Evolutionary conservation across 306 rosid species (phyloP), one percentile per base, ranked within the genome.

Genomic region (Gastrolobium bilobum): DNA sequence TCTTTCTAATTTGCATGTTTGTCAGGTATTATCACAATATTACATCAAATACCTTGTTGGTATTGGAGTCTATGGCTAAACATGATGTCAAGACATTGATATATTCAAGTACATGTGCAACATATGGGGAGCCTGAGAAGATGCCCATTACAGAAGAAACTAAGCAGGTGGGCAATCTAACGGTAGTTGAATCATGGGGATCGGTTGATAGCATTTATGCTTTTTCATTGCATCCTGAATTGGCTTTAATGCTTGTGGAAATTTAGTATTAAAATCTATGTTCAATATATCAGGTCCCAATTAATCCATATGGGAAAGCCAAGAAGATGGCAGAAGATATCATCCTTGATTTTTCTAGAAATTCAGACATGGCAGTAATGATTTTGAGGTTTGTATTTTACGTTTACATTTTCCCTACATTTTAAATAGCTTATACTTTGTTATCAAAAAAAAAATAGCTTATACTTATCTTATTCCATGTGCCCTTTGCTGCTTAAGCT

Each of bases 281-380:
- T 73, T 76, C 69, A 47, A 62, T 77, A 37, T 26, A 70, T 61
- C 87, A 92, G 98, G 82, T 50, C 57, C 98, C 98, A 10, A 94
- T 94, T 66, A 94, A 94, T 89, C 98, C 98, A 44, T 94, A 94
- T 78, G 98, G 98, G 60, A 94, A 92, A 80, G 98, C 98, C 79
- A 94, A 94, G 86, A 94, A 94, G 89, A 94, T 94, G 98, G 90
- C 97, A 15, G 98, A 94, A 82, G 98, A 94, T 83, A 90, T 94
- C 31, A 94, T 94, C 76, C 89, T 90, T 69, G 98, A 94, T 85
- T 94, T 90, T 83, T 89, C 96, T 34, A 92, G 86, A 88, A 90
- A 86, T 77, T 94, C 98, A 26, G 89, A 92, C 73, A 94, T 94
- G 97, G 98, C 98, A 31, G 83, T 94, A 68, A 94, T 94, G 98